Conservation (phyloP, 306 rosid genomes). For the Alnus rubra region DNA sequence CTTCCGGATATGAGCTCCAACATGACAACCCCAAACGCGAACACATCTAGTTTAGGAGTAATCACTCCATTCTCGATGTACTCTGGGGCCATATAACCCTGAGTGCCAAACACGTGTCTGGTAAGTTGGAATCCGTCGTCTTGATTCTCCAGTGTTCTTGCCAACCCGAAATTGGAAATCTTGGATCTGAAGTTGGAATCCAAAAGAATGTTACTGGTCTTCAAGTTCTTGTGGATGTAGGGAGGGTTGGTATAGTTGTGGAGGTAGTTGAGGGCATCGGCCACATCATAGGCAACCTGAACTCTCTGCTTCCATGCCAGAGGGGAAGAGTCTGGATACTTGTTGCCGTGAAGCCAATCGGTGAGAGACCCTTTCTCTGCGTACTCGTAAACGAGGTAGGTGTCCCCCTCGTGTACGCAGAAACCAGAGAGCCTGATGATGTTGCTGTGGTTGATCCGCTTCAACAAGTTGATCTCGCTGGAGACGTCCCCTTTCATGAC, state of each 20-base stretch:
- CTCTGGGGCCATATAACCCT: slow-evolving; percentile 80
- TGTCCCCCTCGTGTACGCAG: slow-evolving; percentile 60
- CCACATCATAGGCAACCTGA: slow-evolving; percentile 68
- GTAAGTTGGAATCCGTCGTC: slow-evolving; percentile 52
- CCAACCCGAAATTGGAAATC: slow-evolving; percentile 63
- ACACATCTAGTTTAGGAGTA: slow-evolving; percentile 71
- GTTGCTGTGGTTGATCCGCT: slow-evolving; percentile 67
- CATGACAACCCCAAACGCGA: slow-evolving; percentile 67
- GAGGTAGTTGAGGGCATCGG: slow-evolving; percentile 69
- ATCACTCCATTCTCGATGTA: slow-evolving; percentile 65
- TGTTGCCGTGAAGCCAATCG: slow-evolving; percentile 45
- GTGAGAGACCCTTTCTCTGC: slow-evolving; percentile 57
- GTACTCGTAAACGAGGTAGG: slow-evolving; percentile 73
- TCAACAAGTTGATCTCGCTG: slow-evolving; percentile 59
- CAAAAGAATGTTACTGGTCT: slow-evolving; percentile 60
- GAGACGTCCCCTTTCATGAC: slow-evolving; percentile 65
- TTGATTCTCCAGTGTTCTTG: slow-evolving; percentile 45
- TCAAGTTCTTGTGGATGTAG: slow-evolving; percentile 64
- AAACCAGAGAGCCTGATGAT: slow-evolving; percentile 72
- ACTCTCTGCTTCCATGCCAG: slow-evolving; percentile 70
- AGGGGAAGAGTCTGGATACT: background rate
- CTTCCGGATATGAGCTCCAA: slow-evolving; percentile 72
- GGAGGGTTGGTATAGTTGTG: slow-evolving; percentile 65
- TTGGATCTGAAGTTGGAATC: slow-evolving; percentile 58
- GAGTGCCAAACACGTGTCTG: slow-evolving; percentile 79